These are phyloP conservation scores for Curvularia sp. DNA, from an alignment of 2,329 filamentous ascomycete species.

Conservation along the genomic window DNA sequence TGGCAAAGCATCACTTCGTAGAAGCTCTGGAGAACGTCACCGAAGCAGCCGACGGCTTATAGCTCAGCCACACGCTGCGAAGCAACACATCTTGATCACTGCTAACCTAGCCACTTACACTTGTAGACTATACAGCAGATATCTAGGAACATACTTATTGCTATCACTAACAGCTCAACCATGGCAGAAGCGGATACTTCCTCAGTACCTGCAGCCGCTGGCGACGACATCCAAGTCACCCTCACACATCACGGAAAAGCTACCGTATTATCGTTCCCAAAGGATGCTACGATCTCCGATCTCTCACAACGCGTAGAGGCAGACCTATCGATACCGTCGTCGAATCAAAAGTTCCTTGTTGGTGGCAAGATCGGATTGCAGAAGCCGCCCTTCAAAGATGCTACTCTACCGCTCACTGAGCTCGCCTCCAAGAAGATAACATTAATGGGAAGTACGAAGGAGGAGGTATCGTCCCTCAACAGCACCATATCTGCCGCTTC, in stretches of 20 bases:
- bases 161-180: neutral
- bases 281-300: conserved; percentile 61
- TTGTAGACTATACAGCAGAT: conserved; percentile 8
- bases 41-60: conserved; percentile 29
- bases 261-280: conserved; percentile 57
- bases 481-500: conserved; percentile 49
- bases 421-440: conserved; percentile 67
- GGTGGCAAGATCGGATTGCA: conserved; percentile 70
- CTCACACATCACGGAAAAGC: conserved; percentile 63
- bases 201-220: conserved; percentile 15
- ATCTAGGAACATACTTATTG: neutral
- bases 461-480: conserved; percentile 65
- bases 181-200: conserved; percentile 25
- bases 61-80: conserved; percentile 31
- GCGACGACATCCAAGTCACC: conserved; percentile 50
- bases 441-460: conserved; percentile 68
- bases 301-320: conserved; percentile 66
- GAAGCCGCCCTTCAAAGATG: conserved; percentile 69
- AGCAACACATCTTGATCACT: conserved; percentile 40
- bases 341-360: conserved; percentile 72
- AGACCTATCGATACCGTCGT: conserved; percentile 64
- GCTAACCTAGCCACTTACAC: conserved; percentile 34
- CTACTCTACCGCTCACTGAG: conserved; percentile 57
- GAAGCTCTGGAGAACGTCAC: conserved; percentile 48
- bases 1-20: conserved; percentile 35